Percentiles rank a stretch among this genome's conserved stretches.
These are phyloP conservation scores for Magnolia officinalis DNA, from an alignment of 164 flowering plant genomes.

Conservation along the genomic window DNA sequence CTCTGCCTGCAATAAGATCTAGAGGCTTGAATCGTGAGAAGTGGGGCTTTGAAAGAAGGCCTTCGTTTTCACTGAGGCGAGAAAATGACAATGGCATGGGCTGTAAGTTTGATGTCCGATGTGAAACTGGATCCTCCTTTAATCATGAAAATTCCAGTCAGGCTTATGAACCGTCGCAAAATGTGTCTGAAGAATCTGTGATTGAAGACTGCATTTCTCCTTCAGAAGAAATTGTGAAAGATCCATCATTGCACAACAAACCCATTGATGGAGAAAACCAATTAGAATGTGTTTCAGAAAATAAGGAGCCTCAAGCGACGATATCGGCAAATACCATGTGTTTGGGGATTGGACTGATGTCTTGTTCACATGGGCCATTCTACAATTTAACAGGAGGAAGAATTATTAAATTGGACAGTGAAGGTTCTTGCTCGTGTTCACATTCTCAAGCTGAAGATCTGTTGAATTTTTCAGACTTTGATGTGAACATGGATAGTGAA, in stretches of 20 bases:
- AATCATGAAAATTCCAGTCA: neutral
- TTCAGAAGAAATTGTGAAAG: conserved; percentile 63
- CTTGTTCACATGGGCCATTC: conserved; percentile 11
- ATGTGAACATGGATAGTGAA: conserved; percentile 14
- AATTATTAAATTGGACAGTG: conserved; percentile 5
- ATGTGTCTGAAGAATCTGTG: conserved; percentile 18
- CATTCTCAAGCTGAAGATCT: conserved; percentile 9
- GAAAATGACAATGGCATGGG: conserved; percentile 9
- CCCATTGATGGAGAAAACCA: conserved; percentile 14
- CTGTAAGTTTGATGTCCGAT: conserved; percentile 13
- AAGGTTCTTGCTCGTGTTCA: conserved; percentile 4
- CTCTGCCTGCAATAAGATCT: conserved; percentile 31
- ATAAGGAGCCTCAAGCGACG: conserved; percentile 7
- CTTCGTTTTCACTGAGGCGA: neutral
- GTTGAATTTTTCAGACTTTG: neutral
- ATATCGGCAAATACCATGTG: neutral
- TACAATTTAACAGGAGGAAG: conserved; percentile 18
- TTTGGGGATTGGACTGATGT: conserved; percentile 10
- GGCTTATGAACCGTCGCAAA: conserved; percentile 12
- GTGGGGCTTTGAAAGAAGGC: conserved; percentile 20
- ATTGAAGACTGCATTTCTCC: conserved; percentile 30
- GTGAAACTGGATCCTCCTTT: neutral
- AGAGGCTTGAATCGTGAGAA: conserved; percentile 16
- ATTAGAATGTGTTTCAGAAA: conserved; percentile 5
- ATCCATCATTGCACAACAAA: conserved; percentile 27